These are phyloP conservation scores for Aspergillus awamori DNA, from an alignment of 2,329 filamentous ascomycete species.

Conservation along the genomic window DNA sequence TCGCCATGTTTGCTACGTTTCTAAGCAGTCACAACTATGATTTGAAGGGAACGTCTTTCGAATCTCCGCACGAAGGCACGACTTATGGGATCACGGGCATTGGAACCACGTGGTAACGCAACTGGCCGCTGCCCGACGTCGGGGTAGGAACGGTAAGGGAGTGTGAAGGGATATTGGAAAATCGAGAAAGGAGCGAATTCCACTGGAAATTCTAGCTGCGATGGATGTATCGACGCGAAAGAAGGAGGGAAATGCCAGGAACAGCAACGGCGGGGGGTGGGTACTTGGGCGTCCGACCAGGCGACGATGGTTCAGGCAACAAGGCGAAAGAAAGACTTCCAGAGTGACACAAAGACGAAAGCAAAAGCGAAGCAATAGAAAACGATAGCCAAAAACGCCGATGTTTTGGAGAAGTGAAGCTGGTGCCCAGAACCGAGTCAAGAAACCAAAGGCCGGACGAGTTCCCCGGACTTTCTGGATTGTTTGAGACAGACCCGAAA, in stretches of 20 bases:
- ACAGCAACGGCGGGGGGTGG: constrained; percentile 21
- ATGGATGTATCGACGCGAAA: constrained; percentile 13
- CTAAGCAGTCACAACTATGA: constrained; percentile 13
- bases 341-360: constrained; percentile 26
- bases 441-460: constrained; percentile 19
- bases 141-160: constrained; percentile 4
- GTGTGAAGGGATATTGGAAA: not conserved
- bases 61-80: constrained; percentile 23
- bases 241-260: constrained; percentile 23
- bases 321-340: constrained; percentile 33
- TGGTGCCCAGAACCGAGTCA: constrained; percentile 18
- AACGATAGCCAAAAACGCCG: constrained; percentile 14
- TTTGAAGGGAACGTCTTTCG: constrained; percentile 13
- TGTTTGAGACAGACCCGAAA: constrained; percentile 26
- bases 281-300: constrained; percentile 15
- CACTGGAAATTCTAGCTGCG: constrained; percentile 10
- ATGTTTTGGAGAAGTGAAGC: constrained; percentile 16
- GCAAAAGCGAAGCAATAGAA: constrained; percentile 17
- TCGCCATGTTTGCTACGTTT: constrained; percentile 37
- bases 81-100: constrained; percentile 24
- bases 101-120: constrained; percentile 14
- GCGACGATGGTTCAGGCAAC: constrained; percentile 26
- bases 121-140: constrained; percentile 16
- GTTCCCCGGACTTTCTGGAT: constrained; percentile 30
- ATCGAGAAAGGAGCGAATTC: constrained; percentile 10